Percentiles rank a stretch among this genome's conserved stretches.
Conservation (phyloP, 371 early-diverging fungal species). For the Mucor piriformis region DNA sequence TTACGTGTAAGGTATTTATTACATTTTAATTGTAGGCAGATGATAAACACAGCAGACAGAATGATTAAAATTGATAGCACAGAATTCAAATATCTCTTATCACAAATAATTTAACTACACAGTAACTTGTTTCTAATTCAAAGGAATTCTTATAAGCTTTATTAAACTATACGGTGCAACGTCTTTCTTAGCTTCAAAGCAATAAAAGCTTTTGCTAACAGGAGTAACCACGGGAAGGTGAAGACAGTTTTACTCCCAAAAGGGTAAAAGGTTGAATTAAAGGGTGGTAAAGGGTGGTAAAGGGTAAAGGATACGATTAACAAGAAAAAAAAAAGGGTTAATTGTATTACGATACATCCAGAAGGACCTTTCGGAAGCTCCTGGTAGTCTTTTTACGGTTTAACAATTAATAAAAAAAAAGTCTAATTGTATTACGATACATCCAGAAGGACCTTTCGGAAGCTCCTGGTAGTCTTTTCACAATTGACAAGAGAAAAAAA, state of each 20-base stretch:
- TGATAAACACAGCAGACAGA: slow-evolving; percentile 13
- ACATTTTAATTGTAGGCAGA: slow-evolving; percentile 12
- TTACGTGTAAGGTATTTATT: slow-evolving; percentile 19
- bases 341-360: too few relatives aligned
- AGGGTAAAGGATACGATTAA: too few relatives aligned
- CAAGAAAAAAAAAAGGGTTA: too few relatives aligned
- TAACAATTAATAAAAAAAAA: too few relatives aligned
- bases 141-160: slow-evolving; percentile 11
- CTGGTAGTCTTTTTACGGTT: too few relatives aligned
- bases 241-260: slow-evolving; percentile 18
- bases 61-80: slow-evolving; percentile 17
- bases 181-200: slow-evolving; percentile 21
- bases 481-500: too few relatives aligned
- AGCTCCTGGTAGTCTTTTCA: too few relatives aligned
- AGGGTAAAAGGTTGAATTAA: slow-evolving; percentile 6
- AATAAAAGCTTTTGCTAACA: slow-evolving; percentile 22
- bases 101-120: slow-evolving; percentile 16
- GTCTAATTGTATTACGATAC: too few relatives aligned
- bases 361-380: too few relatives aligned
- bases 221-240: slow-evolving; percentile 20
- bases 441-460: too few relatives aligned
- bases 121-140: slow-evolving; percentile 14
- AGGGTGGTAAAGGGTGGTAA: too few relatives aligned
- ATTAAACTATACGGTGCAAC: slow-evolving; percentile 11
- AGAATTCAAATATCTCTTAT: slow-evolving; percentile 11